phyloP scores from a whole-genome alignment of 257 asterid species.

The Cinchona pubescens region DNA sequence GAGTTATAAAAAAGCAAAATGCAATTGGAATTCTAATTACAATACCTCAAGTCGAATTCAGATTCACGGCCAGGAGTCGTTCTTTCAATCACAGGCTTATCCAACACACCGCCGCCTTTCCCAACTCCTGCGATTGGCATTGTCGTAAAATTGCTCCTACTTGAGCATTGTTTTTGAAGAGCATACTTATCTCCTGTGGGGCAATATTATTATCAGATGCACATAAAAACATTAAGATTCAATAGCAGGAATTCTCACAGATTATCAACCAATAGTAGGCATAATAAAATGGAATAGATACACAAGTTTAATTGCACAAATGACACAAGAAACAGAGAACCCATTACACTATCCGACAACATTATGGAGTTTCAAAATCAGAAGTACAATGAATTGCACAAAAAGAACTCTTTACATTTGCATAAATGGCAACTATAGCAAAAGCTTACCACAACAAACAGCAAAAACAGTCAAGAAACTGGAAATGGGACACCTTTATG shows the following conservation, averaged over 20 bases:
- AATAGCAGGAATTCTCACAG: background rate
- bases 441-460: background rate
- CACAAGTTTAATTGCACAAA: background rate
- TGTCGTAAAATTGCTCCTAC: constrained; percentile 46
- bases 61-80: constrained; percentile 90
- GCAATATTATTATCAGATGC: constrained; percentile 16
- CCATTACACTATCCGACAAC: no score
- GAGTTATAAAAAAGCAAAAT: no score
- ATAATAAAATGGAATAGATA: background rate
- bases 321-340: background rate
- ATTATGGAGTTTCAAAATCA: no score
- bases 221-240: constrained; percentile 12
- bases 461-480: background rate
- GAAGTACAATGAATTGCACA: no score
- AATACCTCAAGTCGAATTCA: constrained; percentile 90
- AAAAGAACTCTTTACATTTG: background rate
- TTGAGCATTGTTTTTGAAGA: constrained; percentile 56
- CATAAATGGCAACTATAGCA: background rate
- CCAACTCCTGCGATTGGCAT: constrained; percentile 58
- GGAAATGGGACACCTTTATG: no score
- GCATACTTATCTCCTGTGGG: constrained; percentile 59
- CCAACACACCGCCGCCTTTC: constrained; percentile 87
- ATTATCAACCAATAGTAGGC: background rate
- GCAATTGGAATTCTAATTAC: constrained; percentile 10
- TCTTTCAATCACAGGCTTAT: constrained; percentile 81